Evolutionary conservation across 1,284 basidiomycete genomes (phyloP), one percentile per base, ranked within the genome.

Genomic region (Leccinum proliferum): DNA sequence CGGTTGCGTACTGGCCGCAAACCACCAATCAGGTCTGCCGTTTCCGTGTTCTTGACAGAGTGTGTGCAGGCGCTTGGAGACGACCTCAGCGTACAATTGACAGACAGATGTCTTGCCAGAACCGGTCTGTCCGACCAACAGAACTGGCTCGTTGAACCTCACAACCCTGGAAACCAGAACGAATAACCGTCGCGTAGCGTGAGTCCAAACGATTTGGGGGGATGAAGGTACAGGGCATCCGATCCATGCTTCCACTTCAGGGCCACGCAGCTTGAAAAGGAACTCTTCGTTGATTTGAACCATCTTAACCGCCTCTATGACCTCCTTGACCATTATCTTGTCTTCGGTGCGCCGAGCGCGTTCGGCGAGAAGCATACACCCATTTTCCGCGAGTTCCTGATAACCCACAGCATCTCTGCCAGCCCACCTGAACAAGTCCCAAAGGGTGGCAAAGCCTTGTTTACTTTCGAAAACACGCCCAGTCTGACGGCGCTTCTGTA

Each of bases 41-140:
- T 97, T 77, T 99, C 97, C n/a, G 96, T 99, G 73, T 98, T 99
- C 75, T 98, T 99, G 97, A 72, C 96, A 99, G 69, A 99, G 85
- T 7, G 87, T 83, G 67, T 90, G 81, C 15, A 99, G 79, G 48
- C 77, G 77, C 67, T 87, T 86, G 37, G 77, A 77, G 32, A 86
- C 79, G 4, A 87, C 87, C 57, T 86, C 81, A 0, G 96, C 92
- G 64, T 93, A 90, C 7, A 96, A 79, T 73, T 99, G 94, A 71
- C 96, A 98, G 25, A 98, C 92, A 0, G 95, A 96, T 0, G 97
- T 99, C 78, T 99, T 99, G 8, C 97, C 97, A 3, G 92, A 92
- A 32, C 97, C 97, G 0, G 97, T 99, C 77, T 99, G 96, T 1
- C 97, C 97, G 14, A 99, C 96, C n/a, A 99, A 83, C 4, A 99